phyloP scores from a whole-genome alignment of 2,329 filamentous ascomycete genomes.

The Akanthomyces lecanii region DNA sequence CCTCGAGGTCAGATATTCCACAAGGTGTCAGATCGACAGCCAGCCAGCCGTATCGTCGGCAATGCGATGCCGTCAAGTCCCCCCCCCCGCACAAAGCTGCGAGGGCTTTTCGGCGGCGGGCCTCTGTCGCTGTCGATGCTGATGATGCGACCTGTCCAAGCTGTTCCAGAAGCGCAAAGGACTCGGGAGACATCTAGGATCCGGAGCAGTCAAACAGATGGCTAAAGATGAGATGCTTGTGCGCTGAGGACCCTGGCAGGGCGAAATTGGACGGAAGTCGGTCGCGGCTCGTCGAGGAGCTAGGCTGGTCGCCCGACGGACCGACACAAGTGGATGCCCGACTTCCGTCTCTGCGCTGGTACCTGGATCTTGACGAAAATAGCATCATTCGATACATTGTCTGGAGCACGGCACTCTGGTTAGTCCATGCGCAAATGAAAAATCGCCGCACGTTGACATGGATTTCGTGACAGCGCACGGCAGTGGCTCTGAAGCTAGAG shows the following conservation, averaged over 20 bases:
- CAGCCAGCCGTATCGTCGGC: too few relatives aligned
- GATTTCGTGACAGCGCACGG: background rate
- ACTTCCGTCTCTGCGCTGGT: conserved; percentile 11
- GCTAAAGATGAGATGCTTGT: background rate
- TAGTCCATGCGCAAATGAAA: background rate
- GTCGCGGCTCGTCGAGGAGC: conserved; percentile 11
- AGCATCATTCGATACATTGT: background rate
- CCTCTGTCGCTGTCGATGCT: background rate
- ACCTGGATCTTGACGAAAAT: conserved; percentile 9
- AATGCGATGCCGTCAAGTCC: background rate
- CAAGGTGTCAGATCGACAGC: too few relatives aligned
- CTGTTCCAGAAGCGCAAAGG: too few relatives aligned
- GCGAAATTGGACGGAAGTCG: conserved; percentile 16
- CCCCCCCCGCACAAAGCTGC: background rate
- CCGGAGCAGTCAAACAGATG: too few relatives aligned
- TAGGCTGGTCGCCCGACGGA: conserved; percentile 16
- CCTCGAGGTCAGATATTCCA: too few relatives aligned
- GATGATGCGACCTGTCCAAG: too few relatives aligned
- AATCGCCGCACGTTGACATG: background rate
- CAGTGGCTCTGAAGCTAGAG: background rate
- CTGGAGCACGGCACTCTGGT: background rate
- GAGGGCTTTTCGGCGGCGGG: background rate
- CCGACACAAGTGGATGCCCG: conserved; percentile 15
- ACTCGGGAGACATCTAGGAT: background rate
- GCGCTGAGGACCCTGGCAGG: background rate